A percentile compares a stretch with the other conserved stretches of the same genome.
Conservation (phyloP, 73 alveolate genomes). For the Symbiodinium natans region DNA sequence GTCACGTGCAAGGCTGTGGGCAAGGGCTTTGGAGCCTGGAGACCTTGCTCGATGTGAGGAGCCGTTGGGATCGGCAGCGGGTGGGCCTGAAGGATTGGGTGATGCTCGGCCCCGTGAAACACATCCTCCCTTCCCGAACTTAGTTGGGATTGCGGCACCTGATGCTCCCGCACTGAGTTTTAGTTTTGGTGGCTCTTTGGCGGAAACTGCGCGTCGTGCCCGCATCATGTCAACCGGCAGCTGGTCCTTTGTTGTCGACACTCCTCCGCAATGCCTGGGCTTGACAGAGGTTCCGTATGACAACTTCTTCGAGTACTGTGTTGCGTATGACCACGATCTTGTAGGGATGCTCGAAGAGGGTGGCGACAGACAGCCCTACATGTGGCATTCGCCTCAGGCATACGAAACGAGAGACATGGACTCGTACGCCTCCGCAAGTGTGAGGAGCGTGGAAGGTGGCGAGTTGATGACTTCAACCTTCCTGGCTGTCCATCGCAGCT, state of each 20-base stretch:
- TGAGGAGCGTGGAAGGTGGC: not conserved
- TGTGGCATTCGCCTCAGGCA: constrained; percentile 18
- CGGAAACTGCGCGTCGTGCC: not conserved
- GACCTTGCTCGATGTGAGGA: not conserved
- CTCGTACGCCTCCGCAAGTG: not conserved
- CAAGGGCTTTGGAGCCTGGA: not conserved
- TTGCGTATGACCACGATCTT: not conserved
- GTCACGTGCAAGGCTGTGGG: not conserved
- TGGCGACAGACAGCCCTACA: not conserved
- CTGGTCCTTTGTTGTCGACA: not conserved
- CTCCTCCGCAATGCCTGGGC: not conserved
- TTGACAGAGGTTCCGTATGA: not conserved
- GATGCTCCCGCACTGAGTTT: not conserved
- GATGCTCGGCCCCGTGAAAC: not conserved
- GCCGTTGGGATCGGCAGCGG: not conserved
- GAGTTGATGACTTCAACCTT: constrained; percentile 26
- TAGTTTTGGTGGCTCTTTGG: not conserved
- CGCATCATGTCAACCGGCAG: not conserved
- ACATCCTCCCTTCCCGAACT: not conserved
- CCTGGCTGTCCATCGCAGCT: constrained; percentile 86
- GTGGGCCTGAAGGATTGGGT: not conserved
- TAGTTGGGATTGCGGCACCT: not conserved
- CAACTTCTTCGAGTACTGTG: constrained; percentile 14
- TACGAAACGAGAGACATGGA: not conserved
- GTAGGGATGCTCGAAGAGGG: not conserved